Evolutionary conservation across 2,329 filamentous ascomycete genomes (phyloP).

Genomic region (Xylariales sp.): DNA sequence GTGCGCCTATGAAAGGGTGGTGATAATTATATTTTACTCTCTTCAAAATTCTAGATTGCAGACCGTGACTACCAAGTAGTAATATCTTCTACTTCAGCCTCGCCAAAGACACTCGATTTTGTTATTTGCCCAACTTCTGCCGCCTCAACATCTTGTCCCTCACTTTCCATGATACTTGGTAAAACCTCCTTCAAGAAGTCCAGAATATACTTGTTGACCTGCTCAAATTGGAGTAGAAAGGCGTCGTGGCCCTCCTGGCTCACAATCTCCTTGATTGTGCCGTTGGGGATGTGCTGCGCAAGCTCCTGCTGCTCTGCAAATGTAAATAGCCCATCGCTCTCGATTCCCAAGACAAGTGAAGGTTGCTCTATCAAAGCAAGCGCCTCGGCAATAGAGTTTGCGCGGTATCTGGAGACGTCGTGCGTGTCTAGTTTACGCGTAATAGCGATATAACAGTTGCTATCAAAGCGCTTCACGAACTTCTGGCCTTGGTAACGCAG

Average conservation of each 20-base stretch:
- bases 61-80: constrained; percentile 76
- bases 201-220: constrained; percentile 86
- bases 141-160: constrained; percentile 40
- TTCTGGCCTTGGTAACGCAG: constrained; percentile 94
- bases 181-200: constrained; percentile 78
- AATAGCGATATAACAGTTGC: constrained; percentile 98
- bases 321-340: constrained; percentile 93
- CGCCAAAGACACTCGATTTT: constrained; percentile 89
- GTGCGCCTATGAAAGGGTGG: too few relatives aligned
- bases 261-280: constrained; percentile 80
- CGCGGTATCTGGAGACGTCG: constrained; percentile 79
- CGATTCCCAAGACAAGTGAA: constrained; percentile 85
- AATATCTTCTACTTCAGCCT: constrained; percentile 94
- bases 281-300: constrained; percentile 73
- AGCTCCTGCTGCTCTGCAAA: constrained; percentile 95
- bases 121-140: constrained; percentile 59
- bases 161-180: constrained; percentile 79
- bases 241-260: constrained; percentile 95
- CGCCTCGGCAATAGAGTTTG: constrained; percentile 65
- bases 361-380: constrained; percentile 83
- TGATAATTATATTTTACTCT: too few relatives aligned
- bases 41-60: too few relatives aligned
- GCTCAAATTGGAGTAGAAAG: constrained; percentile 93
- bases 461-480: constrained; percentile 95
- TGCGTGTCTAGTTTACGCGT: constrained; percentile 97